These are phyloP conservation scores for Dryadomyces quercivorus DNA, from an alignment of 2,329 filamentous ascomycete species.

Conservation along the genomic window DNA sequence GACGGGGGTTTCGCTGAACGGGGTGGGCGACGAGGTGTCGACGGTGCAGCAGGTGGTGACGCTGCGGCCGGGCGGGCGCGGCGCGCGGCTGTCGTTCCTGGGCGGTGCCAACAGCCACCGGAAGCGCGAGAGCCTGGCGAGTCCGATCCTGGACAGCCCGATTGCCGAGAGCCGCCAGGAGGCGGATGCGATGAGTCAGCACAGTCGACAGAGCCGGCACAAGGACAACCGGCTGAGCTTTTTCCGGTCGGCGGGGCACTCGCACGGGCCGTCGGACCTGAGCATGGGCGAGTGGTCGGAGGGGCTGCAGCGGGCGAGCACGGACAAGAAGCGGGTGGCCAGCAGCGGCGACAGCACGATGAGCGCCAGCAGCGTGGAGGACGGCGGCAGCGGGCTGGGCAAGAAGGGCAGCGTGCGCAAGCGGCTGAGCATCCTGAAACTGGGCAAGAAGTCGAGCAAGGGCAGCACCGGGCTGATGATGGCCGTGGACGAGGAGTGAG, in stretches of 20 bases:
- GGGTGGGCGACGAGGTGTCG: slow-evolving; percentile 31
- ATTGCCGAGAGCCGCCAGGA: not conserved
- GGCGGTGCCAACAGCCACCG: slow-evolving; percentile 23
- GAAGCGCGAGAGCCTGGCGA: slow-evolving; percentile 10
- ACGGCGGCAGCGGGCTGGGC: slow-evolving; percentile 19
- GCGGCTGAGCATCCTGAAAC: slow-evolving; percentile 64
- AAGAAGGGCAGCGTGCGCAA: slow-evolving; percentile 60
- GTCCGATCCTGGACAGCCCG: slow-evolving; percentile 3
- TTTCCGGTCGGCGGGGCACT: slow-evolving; percentile 21
- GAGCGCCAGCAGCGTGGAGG: not conserved
- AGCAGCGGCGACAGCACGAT: not conserved
- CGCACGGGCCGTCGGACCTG: not conserved
- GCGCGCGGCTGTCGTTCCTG: slow-evolving; percentile 44
- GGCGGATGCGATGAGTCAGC: slow-evolving; percentile 16
- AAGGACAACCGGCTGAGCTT: slow-evolving; percentile 31
- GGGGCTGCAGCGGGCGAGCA: not conserved
- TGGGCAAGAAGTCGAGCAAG: slow-evolving; percentile 58
- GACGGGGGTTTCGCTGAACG: not conserved
- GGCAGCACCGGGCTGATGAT: slow-evolving; percentile 34
- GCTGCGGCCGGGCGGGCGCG: slow-evolving; percentile 32
- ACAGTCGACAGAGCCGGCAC: slow-evolving; percentile 12
- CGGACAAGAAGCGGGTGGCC: not conserved
- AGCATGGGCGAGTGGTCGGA: not conserved
- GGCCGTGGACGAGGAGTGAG: slow-evolving; percentile 43
- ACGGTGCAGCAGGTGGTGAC: slow-evolving; percentile 40